Base-by-base conservation (phyloP, 139 green algal species). In the Picochlorum sp. region DNA sequence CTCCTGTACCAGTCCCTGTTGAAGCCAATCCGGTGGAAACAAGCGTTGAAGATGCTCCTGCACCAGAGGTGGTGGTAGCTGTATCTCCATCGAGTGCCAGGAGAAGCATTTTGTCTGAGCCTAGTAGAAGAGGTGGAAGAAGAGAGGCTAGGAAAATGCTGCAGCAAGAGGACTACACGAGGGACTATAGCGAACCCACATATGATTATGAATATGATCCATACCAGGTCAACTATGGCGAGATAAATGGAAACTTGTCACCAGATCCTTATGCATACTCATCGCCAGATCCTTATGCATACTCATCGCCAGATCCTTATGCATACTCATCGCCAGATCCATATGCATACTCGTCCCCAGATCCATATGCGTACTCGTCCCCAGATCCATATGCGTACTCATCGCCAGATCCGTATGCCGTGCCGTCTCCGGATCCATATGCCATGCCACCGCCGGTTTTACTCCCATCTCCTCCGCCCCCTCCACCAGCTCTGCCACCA, bases 191-290 rank as follows among this genome's bases (percentile, higher is more conserved):
- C n/a, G 47, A 54, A 21, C 47, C 47, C 6, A 54, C 47, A 7
- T 54, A 54, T 54, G 47, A 54, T 54, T 54, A 54, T 20, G 47
- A 54, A 26, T 54, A 54, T 21, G 47, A 54, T 54, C 47, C 47
- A 21, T 54, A 54, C n/a, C 11, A 54, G 47, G n/a, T 54, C 47
- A 54, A 54, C 7, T 54, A 54, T 54, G 47, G 47, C 6, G 47
- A 26, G 47, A 20, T 26, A 20, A 54, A 54, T 54, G 47, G 47
- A 20, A 54, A 54, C n/a, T 14, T 41, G 34, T 41, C 34, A 14
- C 34, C 34, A 54, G 47, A 54, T 20, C 47, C 47, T 10, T 52
- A n/a, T n/a, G n/a, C n/a, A n/a, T n/a, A n/a, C n/a, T n/a, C n/a
- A n/a, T n/a, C n/a, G n/a, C n/a, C n/a, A n/a, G n/a, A n/a, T n/a